Evolutionary conservation across 371 early-diverging fungal genomes (phyloP), one percentile per base, ranked within the genome.

Genomic region (Mucor racemosus): DNA sequence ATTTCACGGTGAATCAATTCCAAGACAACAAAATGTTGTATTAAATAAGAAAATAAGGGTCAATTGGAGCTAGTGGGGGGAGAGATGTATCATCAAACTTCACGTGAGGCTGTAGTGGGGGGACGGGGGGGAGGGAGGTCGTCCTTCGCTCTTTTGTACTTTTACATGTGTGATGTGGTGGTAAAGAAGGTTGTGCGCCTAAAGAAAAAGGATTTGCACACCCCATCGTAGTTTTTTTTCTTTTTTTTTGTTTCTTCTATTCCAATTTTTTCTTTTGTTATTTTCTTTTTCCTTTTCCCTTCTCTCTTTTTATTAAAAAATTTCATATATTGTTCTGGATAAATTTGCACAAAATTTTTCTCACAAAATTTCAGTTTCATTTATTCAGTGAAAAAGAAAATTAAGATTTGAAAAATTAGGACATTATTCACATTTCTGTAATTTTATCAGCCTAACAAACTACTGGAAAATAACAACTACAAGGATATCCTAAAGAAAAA

Each of bases 221-320:
- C 53, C 53, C 53, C 53, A 19, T 53, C 53, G 53, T 53, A 53
- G 50, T 50, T 50, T 53, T 53, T 21, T 46, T 46, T 46, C 19
- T 46, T 19, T 46, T 46, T 46, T 46, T n/a, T 46, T 46, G 19
- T 46, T 46, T 46, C 19, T 19, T 4, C 13, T 50, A 13, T 26
- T 13, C 31, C 31, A 13, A 6, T 4, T 3, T 31, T 26, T 26
- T 53, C 21, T 14, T 4, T 53, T 11, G 3, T 31, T 26, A 9
- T 53, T 14, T 14, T 4, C 19, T 21, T 53, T 13, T 53, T 21
- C 19, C 19, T 53, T 31, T 53, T 26, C 19, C 14, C 26, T 14
- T 5, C 31, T 31, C 14, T 14, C 5, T 41, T 15, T 41, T 41
- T 15, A 0, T 15, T 41, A 7, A 26, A 13, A 4, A 26, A 2